A percentile compares a stretch with the other conserved stretches of the same genome.
phyloP scores from a whole-genome alignment of 805 yeast genomes.

The Pichia cabralensis region DNA sequence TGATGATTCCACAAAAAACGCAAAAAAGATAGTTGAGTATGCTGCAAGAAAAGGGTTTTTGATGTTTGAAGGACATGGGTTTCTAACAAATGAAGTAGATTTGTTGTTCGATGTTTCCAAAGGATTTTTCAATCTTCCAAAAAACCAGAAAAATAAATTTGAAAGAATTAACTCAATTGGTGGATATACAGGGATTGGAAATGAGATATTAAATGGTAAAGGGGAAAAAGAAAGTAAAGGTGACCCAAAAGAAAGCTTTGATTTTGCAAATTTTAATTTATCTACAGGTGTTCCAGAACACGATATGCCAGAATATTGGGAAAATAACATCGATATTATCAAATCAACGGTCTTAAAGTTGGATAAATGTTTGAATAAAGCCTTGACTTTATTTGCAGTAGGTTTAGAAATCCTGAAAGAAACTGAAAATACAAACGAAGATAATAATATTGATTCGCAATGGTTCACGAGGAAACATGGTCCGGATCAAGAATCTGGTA shows the following conservation, averaged over 20 bases:
- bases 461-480: constrained; percentile 60
- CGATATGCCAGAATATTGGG: constrained; percentile 43
- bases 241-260: constrained; percentile 49
- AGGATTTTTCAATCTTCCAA: constrained; percentile 30
- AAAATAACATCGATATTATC: constrained; percentile 33
- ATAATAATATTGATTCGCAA: constrained; percentile 34
- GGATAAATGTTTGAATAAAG: constrained; percentile 35
- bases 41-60: constrained; percentile 42
- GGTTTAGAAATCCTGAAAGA: constrained; percentile 55
- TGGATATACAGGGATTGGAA: constrained; percentile 29
- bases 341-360: constrained; percentile 34
- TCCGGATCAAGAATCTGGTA: constrained; percentile 42
- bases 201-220: constrained; percentile 32
- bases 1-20: constrained; percentile 23
- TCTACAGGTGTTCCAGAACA: constrained; percentile 34
- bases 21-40: constrained; percentile 32
- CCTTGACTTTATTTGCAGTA: constrained; percentile 48
- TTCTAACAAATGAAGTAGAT: constrained; percentile 33
- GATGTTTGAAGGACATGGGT: constrained; percentile 44
- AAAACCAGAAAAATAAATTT: constrained; percentile 37
- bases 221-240: constrained; percentile 28
- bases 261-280: constrained; percentile 48
- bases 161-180: constrained; percentile 45
- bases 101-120: constrained; percentile 17
- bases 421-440: too few relatives aligned